Conservation (phyloP, 495 filamentous ascomycete genomes). For the Astrothelium subdiscretum region DNA sequence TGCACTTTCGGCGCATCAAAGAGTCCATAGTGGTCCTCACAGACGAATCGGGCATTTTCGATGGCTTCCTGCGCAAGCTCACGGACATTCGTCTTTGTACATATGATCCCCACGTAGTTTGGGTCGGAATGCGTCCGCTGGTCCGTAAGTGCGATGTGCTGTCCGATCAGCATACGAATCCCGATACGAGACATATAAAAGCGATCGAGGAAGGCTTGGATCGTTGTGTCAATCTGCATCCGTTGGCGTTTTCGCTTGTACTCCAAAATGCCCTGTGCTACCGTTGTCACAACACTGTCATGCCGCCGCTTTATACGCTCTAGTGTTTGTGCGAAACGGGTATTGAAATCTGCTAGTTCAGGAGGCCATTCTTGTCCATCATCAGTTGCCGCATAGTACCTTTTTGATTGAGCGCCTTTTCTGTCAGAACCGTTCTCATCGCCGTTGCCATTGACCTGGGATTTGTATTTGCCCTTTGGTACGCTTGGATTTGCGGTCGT, state of each 20-base stretch:
- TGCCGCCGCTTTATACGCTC: conserved; percentile 91
- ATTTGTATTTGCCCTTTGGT: conserved; percentile 70
- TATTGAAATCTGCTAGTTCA: conserved; percentile 88
- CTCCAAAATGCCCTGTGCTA: conserved; percentile 89
- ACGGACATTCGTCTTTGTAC: conserved; percentile 93
- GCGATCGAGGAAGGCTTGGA: conserved; percentile 91
- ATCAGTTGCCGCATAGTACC: conserved; percentile 89
- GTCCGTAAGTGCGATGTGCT: conserved; percentile 93
- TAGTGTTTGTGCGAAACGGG: conserved; percentile 70
- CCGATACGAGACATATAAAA: conserved; percentile 99
- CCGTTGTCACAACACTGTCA: conserved; percentile 90
- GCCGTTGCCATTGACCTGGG: conserved; percentile 35
- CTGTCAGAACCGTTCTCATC: conserved; percentile 28
- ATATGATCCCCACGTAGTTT: conserved; percentile 95
- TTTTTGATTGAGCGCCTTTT: conserved; percentile 43
- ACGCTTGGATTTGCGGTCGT: conserved; percentile 85
- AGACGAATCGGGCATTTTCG: conserved; percentile 95
- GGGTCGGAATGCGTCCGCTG: conserved; percentile 78
- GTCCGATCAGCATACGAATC: conserved; percentile 96
- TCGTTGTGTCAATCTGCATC: conserved; percentile 95
- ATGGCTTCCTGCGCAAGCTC: conserved; percentile 95
- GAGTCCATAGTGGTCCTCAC: conserved; percentile 95
- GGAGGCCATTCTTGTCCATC: conserved; percentile 86
- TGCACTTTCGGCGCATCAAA: conserved; percentile 96
- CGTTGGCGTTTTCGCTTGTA: conserved; percentile 94